These are phyloP conservation scores for Epichloe glyceriae DNA, from an alignment of 2,329 filamentous ascomycete genomes.

Conservation along the genomic window DNA sequence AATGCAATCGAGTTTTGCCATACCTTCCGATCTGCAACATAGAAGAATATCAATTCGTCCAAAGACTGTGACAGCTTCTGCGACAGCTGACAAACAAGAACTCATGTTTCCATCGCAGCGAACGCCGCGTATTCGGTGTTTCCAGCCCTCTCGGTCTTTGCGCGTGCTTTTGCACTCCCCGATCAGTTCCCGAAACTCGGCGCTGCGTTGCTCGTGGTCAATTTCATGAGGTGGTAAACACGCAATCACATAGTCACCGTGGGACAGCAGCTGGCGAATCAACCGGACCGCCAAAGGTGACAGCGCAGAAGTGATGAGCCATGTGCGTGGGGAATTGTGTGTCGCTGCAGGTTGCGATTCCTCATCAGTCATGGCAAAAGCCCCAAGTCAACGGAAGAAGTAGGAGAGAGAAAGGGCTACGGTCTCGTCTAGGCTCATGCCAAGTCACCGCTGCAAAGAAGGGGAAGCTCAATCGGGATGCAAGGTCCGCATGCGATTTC, in stretches of 20 bases:
- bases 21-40: conserved; percentile 79
- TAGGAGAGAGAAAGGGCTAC: background rate
- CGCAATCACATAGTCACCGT: conserved; percentile 82
- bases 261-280: conserved; percentile 67
- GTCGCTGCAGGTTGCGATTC: conserved; percentile 34
- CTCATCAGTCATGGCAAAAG: conserved; percentile 18
- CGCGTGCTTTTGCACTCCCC: conserved; percentile 50
- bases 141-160: conserved; percentile 65
- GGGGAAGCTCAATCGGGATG: background rate
- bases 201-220: conserved; percentile 60
- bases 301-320: conserved; percentile 80
- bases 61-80: conserved; percentile 74
- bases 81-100: conserved; percentile 74
- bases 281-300: conserved; percentile 76
- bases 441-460: no score
- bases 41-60: conserved; percentile 80
- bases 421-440: no score
- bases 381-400: background rate
- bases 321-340: conserved; percentile 69
- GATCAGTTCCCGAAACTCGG: conserved; percentile 69
- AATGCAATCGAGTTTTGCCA: conserved; percentile 6
- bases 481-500: background rate
- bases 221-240: conserved; percentile 70
- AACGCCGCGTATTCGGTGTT: conserved; percentile 57
- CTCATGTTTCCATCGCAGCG: conserved; percentile 51